These are phyloP conservation scores for Nigrospora osmanthi DNA, from an alignment of 2,329 filamentous ascomycete species.

Conservation along the genomic window DNA sequence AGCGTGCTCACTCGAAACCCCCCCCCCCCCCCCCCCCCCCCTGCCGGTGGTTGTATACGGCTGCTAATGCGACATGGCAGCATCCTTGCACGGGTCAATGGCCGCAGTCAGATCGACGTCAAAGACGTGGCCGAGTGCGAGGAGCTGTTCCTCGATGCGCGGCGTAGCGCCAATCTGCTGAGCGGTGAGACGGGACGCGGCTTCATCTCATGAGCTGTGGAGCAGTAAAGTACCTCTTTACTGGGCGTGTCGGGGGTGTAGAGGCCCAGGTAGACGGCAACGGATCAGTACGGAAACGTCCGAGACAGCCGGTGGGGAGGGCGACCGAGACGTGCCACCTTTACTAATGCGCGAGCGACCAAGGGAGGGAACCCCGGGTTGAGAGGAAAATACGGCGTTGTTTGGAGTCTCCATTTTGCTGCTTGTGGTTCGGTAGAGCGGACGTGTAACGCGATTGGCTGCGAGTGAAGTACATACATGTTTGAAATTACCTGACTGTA, in stretches of 20 bases:
- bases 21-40: no score
- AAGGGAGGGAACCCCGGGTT: no score
- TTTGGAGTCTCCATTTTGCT: constrained; percentile 1
- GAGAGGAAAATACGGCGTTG: constrained; percentile 2
- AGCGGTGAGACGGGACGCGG: constrained; percentile 52
- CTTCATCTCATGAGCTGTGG: constrained; percentile 51
- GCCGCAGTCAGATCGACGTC: constrained; percentile 67
- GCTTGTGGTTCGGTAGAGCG: background rate
- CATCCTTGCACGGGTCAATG: constrained; percentile 82
- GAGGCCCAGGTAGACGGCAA: background rate
- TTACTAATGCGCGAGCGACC: constrained; percentile 9
- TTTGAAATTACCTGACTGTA: no score
- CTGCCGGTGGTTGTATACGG: constrained; percentile 18
- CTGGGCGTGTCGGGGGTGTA: background rate
- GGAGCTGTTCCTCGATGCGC: constrained; percentile 76
- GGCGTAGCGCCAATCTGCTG: constrained; percentile 66
- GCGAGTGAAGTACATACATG: no score
- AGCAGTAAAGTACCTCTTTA: background rate
- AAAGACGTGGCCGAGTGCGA: constrained; percentile 75
- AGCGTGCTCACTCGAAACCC: background rate
- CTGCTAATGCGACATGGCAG: constrained; percentile 30
- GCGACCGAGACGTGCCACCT: constrained; percentile 7
- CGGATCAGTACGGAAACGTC: constrained; percentile 3
- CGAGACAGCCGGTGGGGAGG: constrained; percentile 11
- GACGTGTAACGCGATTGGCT: no score